Percentiles rank a stretch among this genome's conserved stretches.
Conservation (phyloP, 352 stramenopile species). For the Globisporangium cylindrosporum region DNA sequence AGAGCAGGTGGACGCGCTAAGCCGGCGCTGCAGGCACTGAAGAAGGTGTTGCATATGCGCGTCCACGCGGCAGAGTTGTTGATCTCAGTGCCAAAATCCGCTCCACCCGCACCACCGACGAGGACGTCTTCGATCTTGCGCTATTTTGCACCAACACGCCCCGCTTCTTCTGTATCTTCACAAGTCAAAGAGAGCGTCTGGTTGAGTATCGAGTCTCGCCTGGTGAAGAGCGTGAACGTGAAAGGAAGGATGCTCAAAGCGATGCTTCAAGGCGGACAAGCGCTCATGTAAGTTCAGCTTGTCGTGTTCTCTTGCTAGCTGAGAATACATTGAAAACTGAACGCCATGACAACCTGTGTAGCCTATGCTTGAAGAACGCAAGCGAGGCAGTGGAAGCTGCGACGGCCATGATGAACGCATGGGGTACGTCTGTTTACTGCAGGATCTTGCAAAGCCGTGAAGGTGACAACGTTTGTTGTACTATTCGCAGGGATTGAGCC, state of each 20-base stretch:
- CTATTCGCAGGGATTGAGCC: conserved; percentile 34
- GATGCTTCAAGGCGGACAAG: conserved; percentile 16
- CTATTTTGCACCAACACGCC: neutral
- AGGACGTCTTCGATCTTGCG: conserved; percentile 7
- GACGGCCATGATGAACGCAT: conserved; percentile 40
- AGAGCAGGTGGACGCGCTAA: neutral
- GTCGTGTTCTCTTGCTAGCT: neutral
- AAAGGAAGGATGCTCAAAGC: conserved; percentile 33
- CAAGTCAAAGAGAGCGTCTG: neutral
- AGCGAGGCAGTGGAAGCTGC: conserved; percentile 29
- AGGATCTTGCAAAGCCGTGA: neutral
- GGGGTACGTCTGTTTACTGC: conserved; percentile 23
- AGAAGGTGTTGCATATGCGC: conserved; percentile 24
- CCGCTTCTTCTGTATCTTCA: neutral
- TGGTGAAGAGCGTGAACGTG: conserved; percentile 30
- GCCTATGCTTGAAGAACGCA: conserved; percentile 26
- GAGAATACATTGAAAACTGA: neutral
- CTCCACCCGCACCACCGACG: neutral
- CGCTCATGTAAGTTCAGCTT: conserved; percentile 27
- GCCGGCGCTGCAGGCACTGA: conserved; percentile 30
- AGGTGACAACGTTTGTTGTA: neutral
- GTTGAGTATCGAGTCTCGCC: neutral
- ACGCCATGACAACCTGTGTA: conserved; percentile 6
- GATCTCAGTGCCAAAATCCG: conserved; percentile 12
- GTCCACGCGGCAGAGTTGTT: conserved; percentile 22